Percentiles rank a stretch among this genome's conserved stretches.
Conservation (phyloP, 2,329 filamentous ascomycete genomes). For the Dothistroma septosporum region DNA sequence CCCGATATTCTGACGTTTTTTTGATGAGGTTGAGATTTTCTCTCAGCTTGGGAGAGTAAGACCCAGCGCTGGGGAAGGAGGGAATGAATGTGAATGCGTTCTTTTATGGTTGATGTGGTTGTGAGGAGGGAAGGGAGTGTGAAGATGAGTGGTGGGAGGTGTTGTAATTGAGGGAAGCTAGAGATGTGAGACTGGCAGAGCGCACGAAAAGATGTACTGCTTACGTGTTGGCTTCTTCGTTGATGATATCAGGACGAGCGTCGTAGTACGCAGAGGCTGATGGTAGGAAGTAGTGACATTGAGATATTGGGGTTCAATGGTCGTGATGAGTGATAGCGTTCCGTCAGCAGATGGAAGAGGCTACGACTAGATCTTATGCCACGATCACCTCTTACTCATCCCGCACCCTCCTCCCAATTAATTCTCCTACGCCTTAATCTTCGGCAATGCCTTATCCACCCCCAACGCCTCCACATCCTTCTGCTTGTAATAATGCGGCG, state of each 20-base stretch:
- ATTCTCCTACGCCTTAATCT: conserved; percentile 31
- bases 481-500: conserved; percentile 92
- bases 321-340: neutral
- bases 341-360: too few species aligned
- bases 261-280: neutral
- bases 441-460: conserved; percentile 69
- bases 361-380: too few species aligned
- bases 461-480: conserved; percentile 81
- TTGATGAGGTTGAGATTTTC: neutral
- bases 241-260: neutral
- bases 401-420: neutral
- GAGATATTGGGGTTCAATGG: neutral
- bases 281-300: neutral
- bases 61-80: conserved; percentile 13
- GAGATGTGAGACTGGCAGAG: neutral
- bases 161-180: neutral
- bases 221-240: neutral
- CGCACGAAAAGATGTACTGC: neutral
- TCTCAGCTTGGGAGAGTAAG: conserved; percentile 9
- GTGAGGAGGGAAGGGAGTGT: neutral
- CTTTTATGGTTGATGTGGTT: neutral
- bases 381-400: neutral
- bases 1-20: too few species aligned
- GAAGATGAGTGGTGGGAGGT: neutral
- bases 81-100: conserved; percentile 1